Conservation (phyloP, 768 basidiomycete species). For the Rhodosporidiobolus sp. region DNA sequence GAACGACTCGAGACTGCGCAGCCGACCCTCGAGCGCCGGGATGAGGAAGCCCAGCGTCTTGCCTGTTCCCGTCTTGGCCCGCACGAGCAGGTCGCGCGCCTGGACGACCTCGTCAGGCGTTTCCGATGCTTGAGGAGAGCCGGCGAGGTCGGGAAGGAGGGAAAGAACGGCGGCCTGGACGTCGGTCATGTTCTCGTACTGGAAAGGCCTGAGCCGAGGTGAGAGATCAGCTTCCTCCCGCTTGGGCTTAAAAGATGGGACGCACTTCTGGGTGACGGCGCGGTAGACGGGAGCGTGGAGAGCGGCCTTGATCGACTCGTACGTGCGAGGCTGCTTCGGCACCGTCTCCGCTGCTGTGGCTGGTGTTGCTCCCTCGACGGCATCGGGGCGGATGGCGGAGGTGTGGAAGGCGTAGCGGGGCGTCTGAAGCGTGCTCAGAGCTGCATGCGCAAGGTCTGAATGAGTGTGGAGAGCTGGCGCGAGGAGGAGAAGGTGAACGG, state of each 20-base stretch:
- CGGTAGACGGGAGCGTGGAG: constrained; percentile 40
- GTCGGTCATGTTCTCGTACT: constrained; percentile 66
- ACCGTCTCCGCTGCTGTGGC: not conserved
- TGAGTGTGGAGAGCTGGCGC: not conserved
- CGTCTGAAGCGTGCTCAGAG: too few species aligned
- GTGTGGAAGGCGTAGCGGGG: not conserved
- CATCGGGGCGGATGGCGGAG: not conserved
- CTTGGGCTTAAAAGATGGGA: not conserved
- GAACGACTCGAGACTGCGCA: constrained; percentile 32
- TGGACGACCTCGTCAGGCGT: constrained; percentile 38
- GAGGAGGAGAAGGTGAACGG: not conserved
- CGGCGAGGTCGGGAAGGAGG: constrained; percentile 67
- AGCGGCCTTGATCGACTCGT: constrained; percentile 27
- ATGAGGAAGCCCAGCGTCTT: constrained; percentile 92
- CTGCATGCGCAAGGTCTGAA: too few species aligned
- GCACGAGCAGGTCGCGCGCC: constrained; percentile 79
- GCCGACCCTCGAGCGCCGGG: constrained; percentile 64
- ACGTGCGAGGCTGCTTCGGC: not conserved
- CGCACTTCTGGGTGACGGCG: constrained; percentile 39
- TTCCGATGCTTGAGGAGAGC: constrained; percentile 54
- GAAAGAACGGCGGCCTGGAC: constrained; percentile 78
- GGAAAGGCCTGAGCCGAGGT: constrained; percentile 66
- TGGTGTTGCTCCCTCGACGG: not conserved
- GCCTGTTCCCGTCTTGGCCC: constrained; percentile 95
- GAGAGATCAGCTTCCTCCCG: constrained; percentile 50